Evolutionary conservation across 2,329 filamentous ascomycete species (phyloP), one percentile per base, ranked within the genome.

Genomic region (Xylaria sp.): DNA sequence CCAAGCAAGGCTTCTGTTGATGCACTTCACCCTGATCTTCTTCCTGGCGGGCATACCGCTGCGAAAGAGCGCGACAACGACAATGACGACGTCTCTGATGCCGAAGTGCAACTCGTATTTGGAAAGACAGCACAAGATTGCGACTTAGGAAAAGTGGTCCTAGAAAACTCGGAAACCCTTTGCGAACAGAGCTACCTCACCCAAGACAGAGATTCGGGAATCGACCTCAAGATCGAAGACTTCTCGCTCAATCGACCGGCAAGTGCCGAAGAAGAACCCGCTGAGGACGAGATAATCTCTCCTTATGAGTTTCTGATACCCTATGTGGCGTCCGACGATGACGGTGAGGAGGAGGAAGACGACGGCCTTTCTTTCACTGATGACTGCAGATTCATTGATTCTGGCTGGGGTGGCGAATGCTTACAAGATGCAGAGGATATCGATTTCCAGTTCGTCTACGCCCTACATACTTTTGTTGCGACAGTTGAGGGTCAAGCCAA

Each of bases 401-500:
- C 88, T 74, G 90, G 89, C 68, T 94, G 90, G 90, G 89, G 86
- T 80, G 87, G 87, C 83, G 88, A 92, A 84, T 91, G 90, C 93
- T 97, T 94, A 97, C 92, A 89, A 87, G 87, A 91, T 81, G 81
- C 85, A 98, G 96, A 99, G 88, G 96, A 99, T 78, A 99, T 99
- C 82, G 96, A 99, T 86, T 98, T 99, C 84, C 95, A 98, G 80
- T 98, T 98, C 82, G 96, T 99, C 69, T 99, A 99, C 83, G 96
- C 96, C 33, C 86, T 99, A 67, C 96, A 98, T 80, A 99, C 95
- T 2, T 99, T 99, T 77, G 93, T 97, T 72, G 96, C 96, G 33
- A 98, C 96, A 0, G 96, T 99, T 58, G 96, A 99, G 82, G 96
- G 96, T 33, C 96, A 99, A 81, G 96, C 96, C 71, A 99, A 98